Base-by-base conservation (phyloP, 768 basidiomycete species). In the Candolleomyces eurysporus region DNA sequence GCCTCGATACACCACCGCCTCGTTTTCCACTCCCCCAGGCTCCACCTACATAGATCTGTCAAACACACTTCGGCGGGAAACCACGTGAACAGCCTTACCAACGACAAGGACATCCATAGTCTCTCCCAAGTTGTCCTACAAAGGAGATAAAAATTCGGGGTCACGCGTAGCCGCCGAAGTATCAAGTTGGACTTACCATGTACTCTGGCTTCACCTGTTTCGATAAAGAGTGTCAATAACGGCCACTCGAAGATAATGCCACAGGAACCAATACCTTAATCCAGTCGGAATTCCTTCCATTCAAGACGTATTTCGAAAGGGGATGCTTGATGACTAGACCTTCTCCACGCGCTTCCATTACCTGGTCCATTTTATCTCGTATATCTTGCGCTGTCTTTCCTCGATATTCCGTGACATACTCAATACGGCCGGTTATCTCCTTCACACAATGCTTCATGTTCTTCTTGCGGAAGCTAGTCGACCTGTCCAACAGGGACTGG, bases 311-410 rank as follows among this genome's bases (percentile, higher is more conserved):
- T 63, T 87, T 82, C 0, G 90, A 85, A 22, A 83, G 75, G 0
- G 89, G 88, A 65, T 94, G 89, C 72, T 99, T 99, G 61, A 98
- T 82, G 8, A 98, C 90, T 13, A 99, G 77, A 0, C 97, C 97
- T 73, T 98, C 97, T 4, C 97, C 97, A 58, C 93, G 86, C 19
- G 80, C 73, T 31, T 85, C 88, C 82, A 99, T 88, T 56, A 98
- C 80, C 58, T 88, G 82, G 55, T 95, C 89, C 86, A 99, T 88
- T 64, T 81, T 82, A 32, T 78, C 75, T 54, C 92, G 81, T 11
- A 99, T 88, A 69, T 98, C 94, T 64, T 90, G 87, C 0, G 88
- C 86, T 1, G 88, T 90, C 69, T 81, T 89, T 0, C 92, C 95
- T 62, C 84, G 84, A 62, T 79, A 88, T 67, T 94, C 86, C 2